A percentile compares a stretch with the other conserved stretches of the same genome.
Evolutionary conservation across 345 rosid genomes (phyloP).

Genomic region (Eucalyptus camaldulensis): DNA sequence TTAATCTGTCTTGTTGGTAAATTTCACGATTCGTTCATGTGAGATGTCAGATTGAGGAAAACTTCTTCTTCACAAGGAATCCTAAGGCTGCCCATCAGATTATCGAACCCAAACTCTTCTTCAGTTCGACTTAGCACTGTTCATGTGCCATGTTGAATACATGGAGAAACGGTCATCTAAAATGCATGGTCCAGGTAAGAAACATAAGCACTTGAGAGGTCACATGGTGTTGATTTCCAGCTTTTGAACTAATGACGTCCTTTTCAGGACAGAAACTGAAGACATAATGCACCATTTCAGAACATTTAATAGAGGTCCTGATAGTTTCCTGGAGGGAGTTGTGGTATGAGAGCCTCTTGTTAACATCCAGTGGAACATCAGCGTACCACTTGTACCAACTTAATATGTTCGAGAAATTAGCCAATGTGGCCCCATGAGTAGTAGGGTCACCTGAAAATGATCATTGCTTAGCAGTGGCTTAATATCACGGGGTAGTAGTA

Average conservation of each 20-base stretch:
- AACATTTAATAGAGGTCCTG: not conserved
- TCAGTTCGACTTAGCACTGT: not conserved
- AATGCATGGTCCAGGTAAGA: not conserved
- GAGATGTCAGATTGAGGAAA: not conserved
- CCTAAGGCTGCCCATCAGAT: slow-evolving; percentile 26
- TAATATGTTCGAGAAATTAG: not conserved
- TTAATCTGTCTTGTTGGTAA: not conserved
- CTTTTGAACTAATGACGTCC: not conserved
- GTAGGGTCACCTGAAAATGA: not conserved
- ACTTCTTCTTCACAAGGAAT: slow-evolving; percentile 18
- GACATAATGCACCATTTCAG: not conserved
- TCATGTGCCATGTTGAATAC: not conserved
- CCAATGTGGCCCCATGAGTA: not conserved
- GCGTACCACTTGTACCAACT: not conserved
- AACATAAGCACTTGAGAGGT: not conserved
- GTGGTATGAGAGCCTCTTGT: not conserved
- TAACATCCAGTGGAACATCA: not conserved
- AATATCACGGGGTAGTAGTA: not conserved
- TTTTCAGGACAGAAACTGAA: not conserved
- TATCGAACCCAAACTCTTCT: slow-evolving; percentile 18
- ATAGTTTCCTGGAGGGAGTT: not conserved
- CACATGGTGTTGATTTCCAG: not conserved
- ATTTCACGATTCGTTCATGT: not conserved
- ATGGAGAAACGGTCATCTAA: not conserved
- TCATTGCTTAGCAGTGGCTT: not conserved